Evolutionary conservation across 1,284 basidiomycete species (phyloP), one percentile per base, ranked within the genome.

Genomic region (Fistulinella staudtii): DNA sequence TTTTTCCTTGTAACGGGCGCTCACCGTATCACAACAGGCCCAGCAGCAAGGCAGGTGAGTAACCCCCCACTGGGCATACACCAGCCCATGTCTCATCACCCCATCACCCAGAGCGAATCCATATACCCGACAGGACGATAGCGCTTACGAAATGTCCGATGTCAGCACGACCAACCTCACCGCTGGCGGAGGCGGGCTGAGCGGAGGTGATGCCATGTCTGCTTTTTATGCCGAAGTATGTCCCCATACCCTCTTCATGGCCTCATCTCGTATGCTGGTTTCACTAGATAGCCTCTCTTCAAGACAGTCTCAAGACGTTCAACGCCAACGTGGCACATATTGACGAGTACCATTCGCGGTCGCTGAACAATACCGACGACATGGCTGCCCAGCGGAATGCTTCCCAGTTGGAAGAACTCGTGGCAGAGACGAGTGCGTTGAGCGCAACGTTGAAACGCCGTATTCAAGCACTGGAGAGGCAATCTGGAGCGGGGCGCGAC

Each of bases 311-410:
- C 45, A 71, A 74, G 31, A 73, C 71, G 5, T 87, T 86, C 69
- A 87, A 85, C 53, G 75, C 80, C 55, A 89, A 84, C 62, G 73
- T 91, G 30, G 53, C 72, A 35, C 76, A 75, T 35, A 85, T 91
- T 54, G 72, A 77, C 34, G 83, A 88, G 51, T 67, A 85, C 43
- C 88, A 91, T 58, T 82, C 80, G 42, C 79, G 82, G 48, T 85
- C 86, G 29, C 70, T 90, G 33, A 86, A 88, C 63, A 85, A 85
- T 61, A 85, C 80, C 60, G 88, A 90, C 59, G 87, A 88, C 52
- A 70, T 66, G 9, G 77, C 78, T 22, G 73, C 78, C 6, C 75
- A 84, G 61, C 76, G 78, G 34, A 81, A 79, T 53, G 73, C 74
- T 5, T 69, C 75, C 13, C 79, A 87, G 53, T 69, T 91, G 38